Conservation (phyloP, 345 rosid species). For the Durio zibethinus region DNA sequence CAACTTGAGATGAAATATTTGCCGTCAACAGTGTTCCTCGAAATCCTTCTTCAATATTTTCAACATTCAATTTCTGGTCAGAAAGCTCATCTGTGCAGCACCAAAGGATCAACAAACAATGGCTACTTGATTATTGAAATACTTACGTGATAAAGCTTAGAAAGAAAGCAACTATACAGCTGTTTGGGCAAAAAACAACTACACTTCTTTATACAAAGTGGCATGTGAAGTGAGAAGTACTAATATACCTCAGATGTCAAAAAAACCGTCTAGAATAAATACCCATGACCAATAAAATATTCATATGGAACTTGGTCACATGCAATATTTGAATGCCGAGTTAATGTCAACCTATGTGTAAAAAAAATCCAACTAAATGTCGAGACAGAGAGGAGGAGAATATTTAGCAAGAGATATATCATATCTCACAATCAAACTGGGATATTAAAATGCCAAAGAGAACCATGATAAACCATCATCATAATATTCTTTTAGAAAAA, state of each 20-base stretch:
- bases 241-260: background rate
- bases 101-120: background rate
- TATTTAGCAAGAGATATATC: background rate
- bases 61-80: constrained; percentile 53
- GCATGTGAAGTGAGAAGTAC: background rate
- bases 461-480: background rate
- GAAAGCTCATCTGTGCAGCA: constrained; percentile 71
- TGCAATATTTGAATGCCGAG: background rate
- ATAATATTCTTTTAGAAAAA: background rate
- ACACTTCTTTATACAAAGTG: background rate
- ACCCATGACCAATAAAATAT: background rate
- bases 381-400: background rate
- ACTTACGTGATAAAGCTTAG: background rate
- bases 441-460: background rate
- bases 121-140: constrained; percentile 2
- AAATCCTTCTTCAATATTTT: constrained; percentile 76
- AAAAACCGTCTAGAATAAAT: background rate
- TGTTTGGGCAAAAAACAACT: background rate
- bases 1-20: constrained; percentile 64
- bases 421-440: background rate
- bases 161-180: background rate
- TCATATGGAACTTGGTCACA: background rate
- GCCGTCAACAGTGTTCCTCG: constrained; percentile 84
- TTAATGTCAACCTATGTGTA: background rate
- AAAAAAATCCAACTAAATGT: background rate